Base-by-base conservation (phyloP, 2,329 filamentous ascomycete genomes). In the Aspergillus sp. region DNA sequence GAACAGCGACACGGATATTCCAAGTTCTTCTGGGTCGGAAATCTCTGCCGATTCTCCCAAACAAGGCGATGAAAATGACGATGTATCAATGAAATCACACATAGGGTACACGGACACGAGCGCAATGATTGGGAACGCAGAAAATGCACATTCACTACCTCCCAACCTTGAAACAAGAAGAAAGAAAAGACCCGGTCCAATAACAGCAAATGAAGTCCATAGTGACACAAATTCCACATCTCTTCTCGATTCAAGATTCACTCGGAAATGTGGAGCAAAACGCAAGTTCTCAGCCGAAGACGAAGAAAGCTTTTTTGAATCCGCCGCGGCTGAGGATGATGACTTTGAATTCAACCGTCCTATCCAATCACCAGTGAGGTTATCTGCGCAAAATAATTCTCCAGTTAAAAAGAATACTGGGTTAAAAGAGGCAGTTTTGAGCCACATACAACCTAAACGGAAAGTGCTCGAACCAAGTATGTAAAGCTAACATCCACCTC, bases 271-370 rank as follows among this genome's bases (percentile, higher is more conserved):
- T 50, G 82, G 81, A 17, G 77, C 81, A 23, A 86, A 87, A 71
- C 78, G 84, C 49, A 86, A 87, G 66, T 78, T 86, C 52, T 81
- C 77, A 55, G 77, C 81, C 17, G 76, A 81, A 41, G 82, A 85
- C 40, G 78, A 82, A 19, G 77, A 79, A 25, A 55, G 46, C n/a
- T 59, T 66, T 14, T 59, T 66, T 45, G 57, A 61, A 11, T 56
- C 61, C 6, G 52, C 55, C 23, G 35, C 57, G 2, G 41, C 41
- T 17, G 65, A 65, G 7, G 66, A 72, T 21, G 72, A 75, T 45
- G 71, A 69, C 52, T 74, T 74, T 49, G 63, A 74, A 60, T 75
- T 72, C 50, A 72, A 60, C 35, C 68, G 72, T 44, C 63, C 71
- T 21, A 55, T 37, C 43, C 60, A 61, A 17, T 63, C 58, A 48